phyloP scores from a whole-genome alignment of 2,329 filamentous ascomycete species.

The Phaeomoniella chlamydospora region DNA sequence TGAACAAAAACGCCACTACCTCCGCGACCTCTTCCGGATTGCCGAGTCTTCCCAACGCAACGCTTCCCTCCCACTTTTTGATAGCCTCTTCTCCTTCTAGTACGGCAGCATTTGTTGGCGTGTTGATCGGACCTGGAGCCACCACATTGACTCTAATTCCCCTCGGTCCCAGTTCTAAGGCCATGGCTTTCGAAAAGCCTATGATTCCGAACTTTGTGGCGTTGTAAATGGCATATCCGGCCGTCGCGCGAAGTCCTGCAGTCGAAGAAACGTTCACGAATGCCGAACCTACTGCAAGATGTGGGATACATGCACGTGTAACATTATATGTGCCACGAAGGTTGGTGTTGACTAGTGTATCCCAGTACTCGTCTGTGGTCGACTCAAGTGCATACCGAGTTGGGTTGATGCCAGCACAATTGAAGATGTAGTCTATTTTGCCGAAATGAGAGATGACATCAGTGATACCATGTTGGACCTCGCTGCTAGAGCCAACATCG shows the following conservation, averaged over 20 bases:
- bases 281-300: conserved; percentile 17
- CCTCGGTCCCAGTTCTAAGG: conserved; percentile 10
- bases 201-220: conserved; percentile 13
- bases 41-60: conserved; percentile 23
- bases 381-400: conserved; percentile 23
- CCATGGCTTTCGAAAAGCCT: conserved; percentile 12
- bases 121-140: conserved; percentile 24
- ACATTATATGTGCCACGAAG: conserved; percentile 30
- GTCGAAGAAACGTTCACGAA: conserved; percentile 25
- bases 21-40: conserved; percentile 33
- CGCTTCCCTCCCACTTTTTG: conserved; percentile 11
- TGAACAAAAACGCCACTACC: conserved; percentile 34
- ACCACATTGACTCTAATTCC: conserved; percentile 4
- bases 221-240: conserved; percentile 15
- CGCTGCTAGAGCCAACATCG: conserved; percentile 7
- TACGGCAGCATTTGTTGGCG: conserved; percentile 34
- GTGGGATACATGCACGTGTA: conserved; percentile 25
- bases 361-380: conserved; percentile 31
- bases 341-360: conserved; percentile 30
- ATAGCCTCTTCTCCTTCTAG: conserved; percentile 31
- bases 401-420: conserved; percentile 34
- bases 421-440: conserved; percentile 22
- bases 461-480: conserved; percentile 12
- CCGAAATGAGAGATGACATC: conserved; percentile 11
- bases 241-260: conserved; percentile 14